Evolutionary conservation across 2,329 filamentous ascomycete species (phyloP).

Genomic region (Neofusicoccum kwambonambiense): DNA sequence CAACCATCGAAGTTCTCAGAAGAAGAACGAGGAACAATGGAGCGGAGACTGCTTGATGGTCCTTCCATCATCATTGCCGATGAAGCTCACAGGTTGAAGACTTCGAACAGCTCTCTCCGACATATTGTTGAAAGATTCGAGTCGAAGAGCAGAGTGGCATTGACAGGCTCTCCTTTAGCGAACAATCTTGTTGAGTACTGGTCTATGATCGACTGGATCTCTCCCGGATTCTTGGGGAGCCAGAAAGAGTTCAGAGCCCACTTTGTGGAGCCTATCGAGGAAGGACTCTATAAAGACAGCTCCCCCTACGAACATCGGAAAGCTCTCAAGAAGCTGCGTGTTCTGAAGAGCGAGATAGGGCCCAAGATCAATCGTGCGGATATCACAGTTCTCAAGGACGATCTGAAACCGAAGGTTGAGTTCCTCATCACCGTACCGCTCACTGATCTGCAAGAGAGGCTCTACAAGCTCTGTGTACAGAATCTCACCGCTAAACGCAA

Average conservation of each 20-base stretch:
- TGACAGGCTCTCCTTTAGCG: conserved; percentile 82
- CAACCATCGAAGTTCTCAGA: background rate
- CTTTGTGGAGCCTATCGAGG: conserved; percentile 72
- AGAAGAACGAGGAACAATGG: conserved; percentile 26
- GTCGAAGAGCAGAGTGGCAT: conserved; percentile 71
- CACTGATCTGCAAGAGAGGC: conserved; percentile 60
- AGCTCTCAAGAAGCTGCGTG: conserved; percentile 65
- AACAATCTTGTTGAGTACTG: conserved; percentile 85
- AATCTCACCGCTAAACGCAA: conserved; percentile 30
- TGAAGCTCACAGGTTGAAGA: conserved; percentile 81
- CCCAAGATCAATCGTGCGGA: conserved; percentile 78
- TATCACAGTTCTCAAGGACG: conserved; percentile 63
- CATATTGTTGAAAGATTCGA: conserved; percentile 58
- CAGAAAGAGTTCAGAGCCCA: conserved; percentile 64
- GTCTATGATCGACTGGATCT: conserved; percentile 84
- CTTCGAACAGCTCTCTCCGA: conserved; percentile 54
- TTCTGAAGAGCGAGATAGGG: conserved; percentile 68
- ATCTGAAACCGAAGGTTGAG: conserved; percentile 73
- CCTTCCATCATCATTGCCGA: conserved; percentile 79
- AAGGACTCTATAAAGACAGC: conserved; percentile 69
- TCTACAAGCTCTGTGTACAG: conserved; percentile 59
- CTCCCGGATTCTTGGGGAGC: conserved; percentile 72
- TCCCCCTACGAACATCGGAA: conserved; percentile 52
- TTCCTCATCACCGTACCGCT: conserved; percentile 76
- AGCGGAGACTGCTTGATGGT: conserved; percentile 49